Evolutionary conservation across 106 monocot species (phyloP), one percentile per base, ranked within the genome.

Genomic region (Dactylorhiza incarnata): DNA sequence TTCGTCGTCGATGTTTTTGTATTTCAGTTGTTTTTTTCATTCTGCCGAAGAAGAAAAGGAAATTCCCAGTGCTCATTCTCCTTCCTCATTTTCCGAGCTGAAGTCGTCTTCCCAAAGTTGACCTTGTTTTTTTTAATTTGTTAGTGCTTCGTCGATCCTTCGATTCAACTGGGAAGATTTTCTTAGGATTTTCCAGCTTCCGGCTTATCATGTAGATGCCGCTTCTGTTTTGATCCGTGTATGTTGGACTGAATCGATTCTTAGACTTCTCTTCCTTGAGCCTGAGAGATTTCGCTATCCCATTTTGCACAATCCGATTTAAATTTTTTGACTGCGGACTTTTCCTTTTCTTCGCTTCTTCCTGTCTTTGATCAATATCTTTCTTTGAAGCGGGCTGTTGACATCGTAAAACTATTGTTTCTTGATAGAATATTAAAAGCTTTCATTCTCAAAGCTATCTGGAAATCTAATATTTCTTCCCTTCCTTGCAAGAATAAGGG

Each of bases 1-100:
- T 66, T 7, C 66, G 66, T 66, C 58, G 24, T 23, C 24, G 29
- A 66, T 66, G 66, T 66, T 66, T 37, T 66, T 23, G 14, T 66
- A 26, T 20, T 59, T 59, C 58, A 59, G 66, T 66, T 66, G n/a
- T 59, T 59, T 59, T 66, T 26, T 24, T 26, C 9, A 9, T 24
- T 12, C 24, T 26, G 37, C 9, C 24, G 14, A 66, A 66, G 29
- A 66, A 66, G 66, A 24, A 37, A 14, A 66, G 29, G 13, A 66
- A 15, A 66, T 13, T 26, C 29, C 0, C 29, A 23, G 7, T 66
- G 66, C 37, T 37, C 37, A 29, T 37, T 66, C 14, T 66, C 14
- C 13, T 26, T 66, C 29, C 29, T 37, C 29, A 37, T 12, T 9
- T 9, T 66, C 12, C 66, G 29, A 37, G 37, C 66, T 66, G 12